phyloP scores from a whole-genome alignment of 1,284 basidiomycete genomes.

The Cerrena zonata region DNA sequence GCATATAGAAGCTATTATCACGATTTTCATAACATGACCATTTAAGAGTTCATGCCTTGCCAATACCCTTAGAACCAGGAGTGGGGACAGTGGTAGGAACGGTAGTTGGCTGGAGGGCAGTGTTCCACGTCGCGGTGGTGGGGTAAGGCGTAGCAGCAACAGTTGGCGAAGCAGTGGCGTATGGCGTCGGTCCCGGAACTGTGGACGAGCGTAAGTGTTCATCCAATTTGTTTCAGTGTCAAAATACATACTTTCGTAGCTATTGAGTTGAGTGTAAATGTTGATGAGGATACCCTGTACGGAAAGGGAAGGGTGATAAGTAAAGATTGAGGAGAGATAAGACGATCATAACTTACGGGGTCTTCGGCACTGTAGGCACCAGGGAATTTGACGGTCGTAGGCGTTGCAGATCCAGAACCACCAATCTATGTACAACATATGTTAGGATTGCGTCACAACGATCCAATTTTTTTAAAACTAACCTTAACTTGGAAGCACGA shows the following conservation, averaged over 20 bases:
- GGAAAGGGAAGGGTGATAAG: neutral
- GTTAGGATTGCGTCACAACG: too few relatives aligned
- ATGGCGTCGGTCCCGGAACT: conserved; percentile 42
- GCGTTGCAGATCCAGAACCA: conserved; percentile 2
- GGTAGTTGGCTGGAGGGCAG: conserved; percentile 26
- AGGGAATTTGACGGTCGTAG: neutral
- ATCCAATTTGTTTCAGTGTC: too few relatives aligned
- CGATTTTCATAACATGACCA: too few relatives aligned
- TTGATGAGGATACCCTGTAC: conserved; percentile 9
- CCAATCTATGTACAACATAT: too few relatives aligned
- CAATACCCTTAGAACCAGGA: neutral
- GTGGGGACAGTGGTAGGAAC: conserved; percentile 24
- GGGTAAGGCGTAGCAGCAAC: conserved; percentile 28
- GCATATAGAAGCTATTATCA: too few relatives aligned
- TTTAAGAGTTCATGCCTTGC: neutral
- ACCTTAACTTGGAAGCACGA: conserved; percentile 47
- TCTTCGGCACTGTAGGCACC: conserved; percentile 40
- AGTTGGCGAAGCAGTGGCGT: conserved; percentile 23
- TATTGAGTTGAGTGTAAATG: conserved; percentile 5
- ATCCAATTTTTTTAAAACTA: too few relatives aligned
- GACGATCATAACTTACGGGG: conserved; percentile 21
- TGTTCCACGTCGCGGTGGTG: conserved; percentile 32
- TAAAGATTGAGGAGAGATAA: neutral
- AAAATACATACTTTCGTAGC: conserved; percentile 20
- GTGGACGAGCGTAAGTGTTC: too few relatives aligned